Evolutionary conservation across 2,329 filamentous ascomycete genomes (phyloP).

Genomic region (Seiridium unicorne): DNA sequence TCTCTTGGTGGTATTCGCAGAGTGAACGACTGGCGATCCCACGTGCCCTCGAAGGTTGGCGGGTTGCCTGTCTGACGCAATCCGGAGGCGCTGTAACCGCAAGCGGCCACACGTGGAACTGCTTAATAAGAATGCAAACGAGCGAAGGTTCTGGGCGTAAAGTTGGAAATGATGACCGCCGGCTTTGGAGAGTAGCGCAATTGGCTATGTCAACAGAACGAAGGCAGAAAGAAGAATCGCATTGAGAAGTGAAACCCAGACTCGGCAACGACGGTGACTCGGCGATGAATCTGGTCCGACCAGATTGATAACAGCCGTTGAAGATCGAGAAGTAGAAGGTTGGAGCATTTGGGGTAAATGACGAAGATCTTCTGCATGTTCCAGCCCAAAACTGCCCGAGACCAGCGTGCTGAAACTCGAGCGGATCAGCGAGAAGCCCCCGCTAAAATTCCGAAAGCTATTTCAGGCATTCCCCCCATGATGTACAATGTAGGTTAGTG

Average conservation of each 20-base stretch:
- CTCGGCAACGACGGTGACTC: background rate
- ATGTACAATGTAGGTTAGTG: no score
- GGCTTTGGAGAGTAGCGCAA: background rate
- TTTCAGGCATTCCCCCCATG: no score
- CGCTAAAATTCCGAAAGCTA: no score
- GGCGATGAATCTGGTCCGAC: background rate
- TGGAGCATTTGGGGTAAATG: background rate
- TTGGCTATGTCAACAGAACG: background rate
- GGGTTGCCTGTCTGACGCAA: background rate
- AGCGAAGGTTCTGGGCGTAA: conserved; percentile 4
- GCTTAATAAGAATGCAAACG: conserved; percentile 5
- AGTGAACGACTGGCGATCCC: background rate
- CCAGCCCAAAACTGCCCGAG: background rate
- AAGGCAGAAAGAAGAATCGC: background rate
- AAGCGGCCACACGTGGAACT: background rate
- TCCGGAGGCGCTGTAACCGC: background rate
- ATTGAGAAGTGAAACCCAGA: background rate
- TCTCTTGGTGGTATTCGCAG: background rate
- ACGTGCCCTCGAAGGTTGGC: background rate
- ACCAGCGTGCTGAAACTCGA: background rate
- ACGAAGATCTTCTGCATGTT: background rate
- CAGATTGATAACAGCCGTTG: background rate
- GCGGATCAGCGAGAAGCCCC: background rate
- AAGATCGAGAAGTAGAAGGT: background rate
- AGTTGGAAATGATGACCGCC: background rate